Conservation (phyloP, 176 grass and related monocot genomes). For the Oryza longistaminata region DNA sequence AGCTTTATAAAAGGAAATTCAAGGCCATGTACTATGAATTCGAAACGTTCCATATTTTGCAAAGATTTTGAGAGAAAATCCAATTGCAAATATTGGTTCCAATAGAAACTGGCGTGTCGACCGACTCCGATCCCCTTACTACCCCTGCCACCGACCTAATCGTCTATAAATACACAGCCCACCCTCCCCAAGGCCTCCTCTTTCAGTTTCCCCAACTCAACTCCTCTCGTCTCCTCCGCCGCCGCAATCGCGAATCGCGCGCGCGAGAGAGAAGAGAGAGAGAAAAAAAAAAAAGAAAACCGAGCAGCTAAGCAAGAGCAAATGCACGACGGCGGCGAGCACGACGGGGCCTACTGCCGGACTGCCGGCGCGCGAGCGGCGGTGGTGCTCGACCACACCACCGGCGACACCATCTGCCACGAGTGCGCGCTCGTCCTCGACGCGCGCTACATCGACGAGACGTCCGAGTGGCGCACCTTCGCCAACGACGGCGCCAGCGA, state of each 20-base stretch:
- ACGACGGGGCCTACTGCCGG: slow-evolving; percentile 40
- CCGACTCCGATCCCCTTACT: too few relatives aligned
- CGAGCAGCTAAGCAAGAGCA: neutral
- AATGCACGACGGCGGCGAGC: neutral
- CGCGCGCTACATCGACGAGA: slow-evolving; percentile 58
- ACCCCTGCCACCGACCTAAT: slow-evolving; percentile 5
- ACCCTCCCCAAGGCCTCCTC: neutral
- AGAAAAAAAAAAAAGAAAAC: neutral
- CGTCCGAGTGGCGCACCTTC: slow-evolving; percentile 70
- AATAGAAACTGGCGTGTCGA: too few relatives aligned
- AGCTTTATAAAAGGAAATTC: too few relatives aligned
- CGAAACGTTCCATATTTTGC: too few relatives aligned
- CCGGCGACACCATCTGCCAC: slow-evolving; percentile 69
- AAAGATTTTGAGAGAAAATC: neutral
- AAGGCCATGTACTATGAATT: too few relatives aligned
- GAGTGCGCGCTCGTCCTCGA: slow-evolving; percentile 71
- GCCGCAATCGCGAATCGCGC: neutral
- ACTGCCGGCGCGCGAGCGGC: slow-evolving; percentile 46
- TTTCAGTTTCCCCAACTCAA: neutral
- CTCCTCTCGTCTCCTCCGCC: neutral
- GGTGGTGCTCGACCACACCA: slow-evolving; percentile 55
- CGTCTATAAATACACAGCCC: slow-evolving; percentile 34
- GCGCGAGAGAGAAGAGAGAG: too few relatives aligned
- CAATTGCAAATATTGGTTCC: neutral
- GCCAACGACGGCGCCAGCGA: slow-evolving; percentile 42